Base-by-base conservation (phyloP, 1,284 basidiomycete species). In the Ustilago cynodontis region DNA sequence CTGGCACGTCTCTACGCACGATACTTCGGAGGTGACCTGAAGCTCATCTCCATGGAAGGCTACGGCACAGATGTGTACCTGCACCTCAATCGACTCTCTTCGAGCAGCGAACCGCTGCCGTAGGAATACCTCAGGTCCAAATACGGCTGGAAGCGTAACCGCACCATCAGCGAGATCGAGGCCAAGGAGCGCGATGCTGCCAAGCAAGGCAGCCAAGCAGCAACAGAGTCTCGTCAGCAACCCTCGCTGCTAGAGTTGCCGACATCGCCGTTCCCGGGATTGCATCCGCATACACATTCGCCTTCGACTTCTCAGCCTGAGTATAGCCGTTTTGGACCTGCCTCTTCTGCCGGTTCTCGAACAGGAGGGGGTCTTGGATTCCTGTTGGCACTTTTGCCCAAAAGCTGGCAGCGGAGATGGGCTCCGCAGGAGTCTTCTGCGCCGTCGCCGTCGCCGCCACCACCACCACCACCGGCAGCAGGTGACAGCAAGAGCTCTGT, bases 1-100 rank as follows among this genome's bases (percentile, higher is more conserved):
- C 88, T 97, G 26, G 94, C 93, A 58, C 88, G 95, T 87, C 87
- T 97, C 88, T 88, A 54, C 57, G 94, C 95, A 0, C 89, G 95
- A 53, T 99, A 98, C 87, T 98, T 98, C 86, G 96, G 97, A 1
- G 96, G 96, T 3, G 95, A 98, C 86, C 88, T 99, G n/a, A 90
- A 94, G 57, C 87, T 99, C 63, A 98, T 99, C 80, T 94, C 94
- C 50, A 98, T 99, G 96, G 95, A 98, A 78, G 95, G 95, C 13
- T 84, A 85, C 62, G 82, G 84, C 37, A 85, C 83, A 10, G 83
- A 84, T 51, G 92, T 95, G 0, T 95, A 95, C 84, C 93, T 95
- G 75, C 94, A 95, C 85, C 87, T 95, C 59, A 95, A 95, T 84
- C 89, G 92, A 60, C 89, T 95, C 18, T 87, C 86, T 7, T 85